phyloP scores from a whole-genome alignment of 1,284 basidiomycete species.

The Irpex sp. region DNA sequence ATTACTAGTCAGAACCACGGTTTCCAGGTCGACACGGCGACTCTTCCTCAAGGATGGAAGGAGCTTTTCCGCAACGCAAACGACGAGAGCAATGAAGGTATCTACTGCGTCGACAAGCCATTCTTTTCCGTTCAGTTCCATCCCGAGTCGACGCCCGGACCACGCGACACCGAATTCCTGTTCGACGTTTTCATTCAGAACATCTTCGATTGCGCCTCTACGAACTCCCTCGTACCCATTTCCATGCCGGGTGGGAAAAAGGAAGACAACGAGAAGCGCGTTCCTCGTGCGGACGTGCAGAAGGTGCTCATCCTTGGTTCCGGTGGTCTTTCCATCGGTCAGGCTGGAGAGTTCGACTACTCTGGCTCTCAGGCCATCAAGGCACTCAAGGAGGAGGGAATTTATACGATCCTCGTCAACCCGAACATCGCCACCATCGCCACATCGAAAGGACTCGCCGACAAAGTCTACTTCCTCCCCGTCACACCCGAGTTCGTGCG shows the following conservation, averaged over 20 bases:
- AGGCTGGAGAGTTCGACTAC: constrained; percentile 99
- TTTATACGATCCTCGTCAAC: constrained; percentile 98
- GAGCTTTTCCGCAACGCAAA: constrained; percentile 97
- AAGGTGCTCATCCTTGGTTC: constrained; percentile 98
- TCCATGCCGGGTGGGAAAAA: constrained; percentile 84
- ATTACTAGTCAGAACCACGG: constrained; percentile 99
- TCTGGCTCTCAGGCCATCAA: constrained; percentile 99
- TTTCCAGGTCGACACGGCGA: constrained; percentile 85
- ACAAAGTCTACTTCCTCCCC: constrained; percentile 99
- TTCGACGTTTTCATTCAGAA: constrained; percentile 97
- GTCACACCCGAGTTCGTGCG: constrained; percentile 97
- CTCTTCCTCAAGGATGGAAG: constrained; percentile 85
- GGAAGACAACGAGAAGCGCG: constrained; percentile 75
- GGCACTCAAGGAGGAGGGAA: constrained; percentile 96
- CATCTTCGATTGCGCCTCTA: constrained; percentile 70
- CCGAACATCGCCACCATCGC: constrained; percentile 99
- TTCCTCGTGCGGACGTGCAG: constrained; percentile 76
- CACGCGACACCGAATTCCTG: constrained; percentile 96
- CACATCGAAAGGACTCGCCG: constrained; percentile 93
- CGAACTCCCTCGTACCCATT: constrained; percentile 70
- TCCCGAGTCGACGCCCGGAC: constrained; percentile 97
- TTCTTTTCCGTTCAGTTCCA: constrained; percentile 99
- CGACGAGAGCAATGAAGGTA: constrained; percentile 96
- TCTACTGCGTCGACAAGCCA: constrained; percentile 86
- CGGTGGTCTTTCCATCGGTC: constrained; percentile 97